Evolutionary conservation across 2,329 filamentous ascomycete species (phyloP), one percentile per base, ranked within the genome.

Genomic region (Phaeosphaeriaceae sp.): DNA sequence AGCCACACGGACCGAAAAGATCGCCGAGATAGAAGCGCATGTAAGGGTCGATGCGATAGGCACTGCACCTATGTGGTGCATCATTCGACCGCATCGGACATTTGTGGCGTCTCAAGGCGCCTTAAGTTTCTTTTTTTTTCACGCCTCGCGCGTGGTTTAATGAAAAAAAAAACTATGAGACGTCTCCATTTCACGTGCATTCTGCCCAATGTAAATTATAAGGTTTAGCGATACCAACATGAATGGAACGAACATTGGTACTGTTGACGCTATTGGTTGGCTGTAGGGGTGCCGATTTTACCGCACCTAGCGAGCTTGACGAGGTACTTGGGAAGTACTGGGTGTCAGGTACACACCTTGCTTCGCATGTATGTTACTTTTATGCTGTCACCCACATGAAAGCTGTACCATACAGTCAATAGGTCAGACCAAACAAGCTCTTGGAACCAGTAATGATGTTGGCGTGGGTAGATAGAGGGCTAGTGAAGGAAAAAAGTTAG

Each of bases 181-280:
- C 39, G 39, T 29, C 39, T 39, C 32, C 37, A 45, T 54, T 39
- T 32, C 50, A 52, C 53, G 43, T 50, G 42, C 33, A 38, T 30
- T 47, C n/a, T 48, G 21, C 50, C 43, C 26, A 20, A 40, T 30
- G 51, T 42, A 46, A 43, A 29, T 36, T 46, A 54, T 48, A 52
- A 54, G 48, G 37, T 63, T 61, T 53, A 43, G 50, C 47, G 44
- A 45, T 43, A 52, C 44, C 53, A 56, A 54, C 51, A 54, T 54
- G 38, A 38, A 56, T 41, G 38, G 46, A 48, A 54, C 38, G n/a
- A n/a, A n/a, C n/a, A n/a, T n/a, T n/a, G n/a, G 33, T 51, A 51
- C 43, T 39, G 39, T 42, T 47, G 36, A 36, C 47, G 39, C 43
- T 32, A 34, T 47, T 23, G 5, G 23, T 26, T 26, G 23, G 23